Evolutionary conservation across 2,329 filamentous ascomycete genomes (phyloP).

Genomic region (Didymella glomerata): DNA sequence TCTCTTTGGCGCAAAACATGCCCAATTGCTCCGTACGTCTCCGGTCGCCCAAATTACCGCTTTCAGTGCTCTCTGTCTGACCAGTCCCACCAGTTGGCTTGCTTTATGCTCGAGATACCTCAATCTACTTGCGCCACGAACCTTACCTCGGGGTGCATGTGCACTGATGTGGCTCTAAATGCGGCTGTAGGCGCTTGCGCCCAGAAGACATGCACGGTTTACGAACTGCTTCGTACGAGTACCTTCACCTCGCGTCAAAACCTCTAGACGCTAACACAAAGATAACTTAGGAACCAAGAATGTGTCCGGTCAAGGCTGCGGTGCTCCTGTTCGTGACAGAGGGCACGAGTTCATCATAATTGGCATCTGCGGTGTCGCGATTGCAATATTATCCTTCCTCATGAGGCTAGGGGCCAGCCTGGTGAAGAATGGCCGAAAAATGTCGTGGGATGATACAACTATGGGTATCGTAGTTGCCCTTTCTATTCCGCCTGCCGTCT

Average conservation of each 20-base stretch:
- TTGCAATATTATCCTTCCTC: slow-evolving; percentile 46
- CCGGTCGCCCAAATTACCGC: not conserved
- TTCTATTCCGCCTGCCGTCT: slow-evolving; percentile 33
- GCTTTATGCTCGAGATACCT: slow-evolving; percentile 35
- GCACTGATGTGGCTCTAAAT: slow-evolving; percentile 48
- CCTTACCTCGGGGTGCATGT: slow-evolving; percentile 52
- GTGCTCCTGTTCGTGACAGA: slow-evolving; percentile 47
- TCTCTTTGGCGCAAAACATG: slow-evolving; percentile 24
- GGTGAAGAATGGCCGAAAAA: slow-evolving; percentile 42
- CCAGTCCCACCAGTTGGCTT: slow-evolving; percentile 25
- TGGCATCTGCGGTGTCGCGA: slow-evolving; percentile 39
- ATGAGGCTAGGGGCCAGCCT: slow-evolving; percentile 49
- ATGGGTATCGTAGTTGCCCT: slow-evolving; percentile 51
- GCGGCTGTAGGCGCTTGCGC: slow-evolving; percentile 48
- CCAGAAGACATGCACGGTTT: slow-evolving; percentile 45
- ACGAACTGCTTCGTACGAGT: slow-evolving; percentile 44
- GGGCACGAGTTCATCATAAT: slow-evolving; percentile 40
- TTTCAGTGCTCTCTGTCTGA: slow-evolving; percentile 6
- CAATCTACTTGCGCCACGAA: slow-evolving; percentile 51
- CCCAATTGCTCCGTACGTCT: slow-evolving; percentile 30
- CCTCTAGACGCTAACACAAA: not conserved
- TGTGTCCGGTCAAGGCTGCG: slow-evolving; percentile 49
- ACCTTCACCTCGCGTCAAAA: not conserved
- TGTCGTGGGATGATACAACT: slow-evolving; percentile 52
- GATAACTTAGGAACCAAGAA: slow-evolving; percentile 48